These are phyloP conservation scores for Aspergillus ruber DNA, from an alignment of 2,329 filamentous ascomycete genomes.

Conservation along the genomic window DNA sequence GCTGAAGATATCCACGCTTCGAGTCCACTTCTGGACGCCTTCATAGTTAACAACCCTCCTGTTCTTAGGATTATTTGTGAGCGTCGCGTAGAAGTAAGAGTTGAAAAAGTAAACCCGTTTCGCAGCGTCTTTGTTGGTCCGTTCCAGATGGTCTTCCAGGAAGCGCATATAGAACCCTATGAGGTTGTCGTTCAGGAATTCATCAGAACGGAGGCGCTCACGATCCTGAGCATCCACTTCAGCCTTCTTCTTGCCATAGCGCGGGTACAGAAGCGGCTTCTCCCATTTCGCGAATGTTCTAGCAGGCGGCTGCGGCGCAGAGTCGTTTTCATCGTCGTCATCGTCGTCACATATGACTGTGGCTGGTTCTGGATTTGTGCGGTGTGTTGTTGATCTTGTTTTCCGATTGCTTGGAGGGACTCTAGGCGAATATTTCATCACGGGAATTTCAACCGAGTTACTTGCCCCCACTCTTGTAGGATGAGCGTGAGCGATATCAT, in stretches of 20 bases:
- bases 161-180: conserved; percentile 81
- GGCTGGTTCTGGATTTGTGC: conserved; percentile 4
- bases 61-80: conserved; percentile 55
- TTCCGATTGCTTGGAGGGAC: conserved; percentile 11
- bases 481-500: conserved; percentile 6
- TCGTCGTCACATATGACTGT: conserved; percentile 15
- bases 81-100: conserved; percentile 79
- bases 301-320: conserved; percentile 1
- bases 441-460: conserved; percentile 19
- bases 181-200: conserved; percentile 89
- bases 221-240: conserved; percentile 47
- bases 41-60: conserved; percentile 67
- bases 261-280: conserved; percentile 40
- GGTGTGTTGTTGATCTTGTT: conserved; percentile 27
- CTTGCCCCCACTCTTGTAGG: conserved; percentile 5
- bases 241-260: conserved; percentile 40
- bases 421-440: conserved; percentile 18
- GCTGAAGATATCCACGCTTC: conserved; percentile 72
- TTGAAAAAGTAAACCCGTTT: conserved; percentile 80
- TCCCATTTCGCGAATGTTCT: conserved; percentile 17
- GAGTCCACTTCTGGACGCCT: conserved; percentile 80
- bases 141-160: conserved; percentile 56
- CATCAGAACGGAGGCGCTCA: conserved; percentile 67
- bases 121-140: conserved; percentile 49
- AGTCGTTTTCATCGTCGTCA: conserved; percentile 11